These are phyloP conservation scores for Annulohypoxylon truncatum DNA, from an alignment of 2,329 filamentous ascomycete genomes.

Conservation along the genomic window DNA sequence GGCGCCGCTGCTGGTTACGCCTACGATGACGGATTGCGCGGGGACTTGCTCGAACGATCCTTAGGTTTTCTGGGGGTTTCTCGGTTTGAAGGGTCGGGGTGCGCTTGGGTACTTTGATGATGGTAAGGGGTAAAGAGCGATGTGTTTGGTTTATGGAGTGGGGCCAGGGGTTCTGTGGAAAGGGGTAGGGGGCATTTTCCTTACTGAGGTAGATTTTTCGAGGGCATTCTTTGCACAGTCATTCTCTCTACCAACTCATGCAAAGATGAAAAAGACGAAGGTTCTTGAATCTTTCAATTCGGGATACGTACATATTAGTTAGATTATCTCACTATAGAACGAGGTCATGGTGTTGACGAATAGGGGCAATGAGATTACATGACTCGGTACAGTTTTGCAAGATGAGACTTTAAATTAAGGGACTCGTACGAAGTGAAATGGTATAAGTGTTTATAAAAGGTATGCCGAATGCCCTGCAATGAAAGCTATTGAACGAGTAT, in stretches of 20 bases:
- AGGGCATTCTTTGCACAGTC: neutral
- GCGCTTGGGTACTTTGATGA: neutral
- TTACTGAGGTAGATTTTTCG: neutral
- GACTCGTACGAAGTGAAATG: neutral
- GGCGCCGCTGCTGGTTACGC: constrained; percentile 10
- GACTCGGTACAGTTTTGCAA: neutral
- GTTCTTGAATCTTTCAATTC: neutral
- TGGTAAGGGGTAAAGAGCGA: neutral
- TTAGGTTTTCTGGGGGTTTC: neutral
- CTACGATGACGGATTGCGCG: constrained; percentile 21
- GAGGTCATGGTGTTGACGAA: neutral
- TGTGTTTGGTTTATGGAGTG: neutral
- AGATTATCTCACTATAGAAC: neutral
- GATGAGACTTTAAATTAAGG: neutral
- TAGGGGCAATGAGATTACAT: neutral
- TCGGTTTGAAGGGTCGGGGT: neutral
- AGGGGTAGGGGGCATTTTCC: neutral
- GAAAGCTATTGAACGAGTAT: too few relatives aligned
- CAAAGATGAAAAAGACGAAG: neutral
- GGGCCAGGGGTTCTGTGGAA: neutral
- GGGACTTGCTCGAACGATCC: constrained; percentile 25
- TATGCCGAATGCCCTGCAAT: too few relatives aligned
- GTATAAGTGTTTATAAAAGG: too few relatives aligned
- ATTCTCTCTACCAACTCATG: neutral
- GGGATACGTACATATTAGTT: neutral